These are phyloP conservation scores for Orobanche coerulescens DNA, from an alignment of 257 asterid genomes.

Conservation along the genomic window DNA sequence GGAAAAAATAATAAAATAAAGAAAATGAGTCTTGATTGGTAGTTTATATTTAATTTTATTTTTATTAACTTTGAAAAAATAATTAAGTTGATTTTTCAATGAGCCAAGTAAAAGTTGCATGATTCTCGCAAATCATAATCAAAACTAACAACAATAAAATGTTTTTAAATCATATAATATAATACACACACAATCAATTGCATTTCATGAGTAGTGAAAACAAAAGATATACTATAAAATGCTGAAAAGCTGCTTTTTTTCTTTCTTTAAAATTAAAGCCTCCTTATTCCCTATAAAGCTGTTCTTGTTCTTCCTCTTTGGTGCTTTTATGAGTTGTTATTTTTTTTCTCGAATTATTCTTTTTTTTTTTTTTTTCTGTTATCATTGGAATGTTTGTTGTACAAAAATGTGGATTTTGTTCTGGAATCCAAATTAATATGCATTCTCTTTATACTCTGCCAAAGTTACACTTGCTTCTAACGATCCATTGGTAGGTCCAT, in stretches of 20 bases:
- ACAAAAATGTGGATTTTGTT: conserved; percentile 36
- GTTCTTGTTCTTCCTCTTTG: conserved; percentile 13
- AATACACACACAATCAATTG: neutral
- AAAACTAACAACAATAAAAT: neutral
- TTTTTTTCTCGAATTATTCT: conserved; percentile 24
- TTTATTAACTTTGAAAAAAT: neutral
- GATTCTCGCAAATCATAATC: too few species aligned
- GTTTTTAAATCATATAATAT: too few species aligned
- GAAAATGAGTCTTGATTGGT: neutral
- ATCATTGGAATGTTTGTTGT: conserved; percentile 26
- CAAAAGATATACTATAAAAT: neutral
- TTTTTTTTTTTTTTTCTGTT: neutral
- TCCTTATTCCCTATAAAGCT: conserved; percentile 39
- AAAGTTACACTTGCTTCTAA: conserved; percentile 33
- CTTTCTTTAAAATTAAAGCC: conserved; percentile 20
- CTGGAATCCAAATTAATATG: conserved; percentile 51
- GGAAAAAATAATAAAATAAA: too few species aligned
- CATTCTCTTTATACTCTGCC: conserved; percentile 39
- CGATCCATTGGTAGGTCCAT: conserved; percentile 39
- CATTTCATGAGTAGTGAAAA: conserved; percentile 9
- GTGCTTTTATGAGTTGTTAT: too few species aligned
- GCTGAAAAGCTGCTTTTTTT: too few species aligned
- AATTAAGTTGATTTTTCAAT: too few species aligned
- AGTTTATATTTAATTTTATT: neutral
- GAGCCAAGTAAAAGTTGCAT: too few species aligned